Base-by-base conservation (phyloP, 2,329 filamentous ascomycete species). In the Colletotrichum sp. region DNA sequence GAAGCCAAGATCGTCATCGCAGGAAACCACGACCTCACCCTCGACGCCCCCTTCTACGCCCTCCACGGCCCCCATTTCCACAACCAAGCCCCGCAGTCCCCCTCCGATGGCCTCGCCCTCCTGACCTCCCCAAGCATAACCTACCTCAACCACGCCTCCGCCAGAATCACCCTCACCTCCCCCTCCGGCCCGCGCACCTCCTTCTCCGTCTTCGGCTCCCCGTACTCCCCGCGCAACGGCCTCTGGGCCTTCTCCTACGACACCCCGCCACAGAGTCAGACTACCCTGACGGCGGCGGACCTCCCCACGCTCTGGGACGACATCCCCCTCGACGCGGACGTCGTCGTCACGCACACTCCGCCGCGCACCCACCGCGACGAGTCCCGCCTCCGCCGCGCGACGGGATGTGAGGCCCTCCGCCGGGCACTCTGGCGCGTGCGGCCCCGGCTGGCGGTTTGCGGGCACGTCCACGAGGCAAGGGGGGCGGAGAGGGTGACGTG, bases 21-120 rank as follows among this genome's bases (percentile, higher is more conserved):
- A 77, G 93, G 94, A 32, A 96, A 96, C 81, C 94, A 96, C 83
- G 94, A 96, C 81, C 87, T 94, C 66, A 94, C 93, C 0, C 89
- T 96, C 8, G 94, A 95, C 80, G 79, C 85, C n/a, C 81, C 86
- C 4, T 95, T 94, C 81, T 93, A 92, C 81, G 79, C 83, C 10
- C 82, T 89, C 55, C 87, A 92, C 78, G 89, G 89, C 1, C 79
- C 81, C 2, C 85, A 86, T 68, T 91, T 92, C 80, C 91, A 93
- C 80, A 92, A 91, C 79, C 88, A 91, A 67, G 80, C 81, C 5
- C 86, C 87, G 0, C 90, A 94, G 80, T 88, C 90, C 36, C 82
- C 89, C 1, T 81, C 84, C 9, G 86, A 86, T 36, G 94, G 93
- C 80, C 85, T 90, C 48, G 82, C 84, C 1, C 84, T 95, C 3